A percentile compares a stretch with the other conserved stretches of the same genome.
phyloP scores from a whole-genome alignment of 495 filamentous ascomycete genomes.

The Aspergillus panamensis region DNA sequence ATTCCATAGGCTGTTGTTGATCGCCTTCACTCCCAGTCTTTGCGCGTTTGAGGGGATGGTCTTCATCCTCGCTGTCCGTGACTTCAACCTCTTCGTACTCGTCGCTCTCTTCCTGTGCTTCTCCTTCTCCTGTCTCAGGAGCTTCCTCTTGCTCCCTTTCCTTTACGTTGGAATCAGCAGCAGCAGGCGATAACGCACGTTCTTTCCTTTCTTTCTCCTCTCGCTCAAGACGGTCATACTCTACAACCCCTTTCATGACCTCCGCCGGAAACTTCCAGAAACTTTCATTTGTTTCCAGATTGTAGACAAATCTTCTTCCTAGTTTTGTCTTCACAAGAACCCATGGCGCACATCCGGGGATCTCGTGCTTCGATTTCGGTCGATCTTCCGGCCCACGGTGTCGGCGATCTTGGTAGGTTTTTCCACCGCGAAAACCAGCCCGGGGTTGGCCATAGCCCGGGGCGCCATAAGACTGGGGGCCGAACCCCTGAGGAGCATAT shows the following conservation, averaged over 20 bases:
- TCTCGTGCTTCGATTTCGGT: conserved; percentile 72
- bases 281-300: conserved; percentile 75
- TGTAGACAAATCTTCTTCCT: conserved; percentile 84
- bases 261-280: conserved; percentile 90
- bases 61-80: conserved; percentile 61
- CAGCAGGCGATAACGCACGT: conserved; percentile 18
- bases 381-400: conserved; percentile 66
- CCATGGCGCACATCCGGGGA: conserved; percentile 87
- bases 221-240: conserved; percentile 58
- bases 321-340: conserved; percentile 86
- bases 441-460: conserved; percentile 29
- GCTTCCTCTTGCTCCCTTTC: conserved; percentile 7
- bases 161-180: conserved; percentile 1
- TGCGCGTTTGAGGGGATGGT: conserved; percentile 61
- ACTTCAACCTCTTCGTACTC: conserved; percentile 92
- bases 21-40: conserved; percentile 55
- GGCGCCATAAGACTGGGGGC: conserved; percentile 15
- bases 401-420: conserved; percentile 50
- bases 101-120: conserved; percentile 46
- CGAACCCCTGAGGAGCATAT: conserved; percentile 34
- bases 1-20: conserved; percentile 68
- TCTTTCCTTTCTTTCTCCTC: conserved; percentile 46
- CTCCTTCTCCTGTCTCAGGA: conserved; percentile 6
- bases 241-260: conserved; percentile 73
- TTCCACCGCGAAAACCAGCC: conserved; percentile 48